Evolutionary conservation across 257 asterid species (phyloP).

Genomic region (Salvia rosmarinus): DNA sequence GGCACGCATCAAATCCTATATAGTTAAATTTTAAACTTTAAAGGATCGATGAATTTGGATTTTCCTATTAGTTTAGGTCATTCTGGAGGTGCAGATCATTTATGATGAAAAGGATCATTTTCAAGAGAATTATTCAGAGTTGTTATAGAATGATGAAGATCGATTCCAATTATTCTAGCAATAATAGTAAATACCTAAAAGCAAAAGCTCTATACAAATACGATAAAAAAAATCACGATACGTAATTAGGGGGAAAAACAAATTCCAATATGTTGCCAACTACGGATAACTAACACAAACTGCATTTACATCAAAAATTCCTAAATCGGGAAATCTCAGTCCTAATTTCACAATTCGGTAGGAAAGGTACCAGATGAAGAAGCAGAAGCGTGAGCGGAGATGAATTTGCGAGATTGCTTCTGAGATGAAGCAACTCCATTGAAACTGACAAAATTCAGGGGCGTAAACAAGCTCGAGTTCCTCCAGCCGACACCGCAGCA

Average conservation of each 20-base stretch:
- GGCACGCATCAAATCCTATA: background rate
- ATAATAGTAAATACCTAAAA: slow-evolving; percentile 9
- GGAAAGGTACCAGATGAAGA: slow-evolving; percentile 54
- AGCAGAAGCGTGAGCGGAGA: slow-evolving; percentile 48
- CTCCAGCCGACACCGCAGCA: slow-evolving; percentile 53
- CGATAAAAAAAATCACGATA: background rate
- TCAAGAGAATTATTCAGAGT: background rate
- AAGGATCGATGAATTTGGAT: background rate
- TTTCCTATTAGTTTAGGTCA: background rate
- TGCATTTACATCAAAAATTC: slow-evolving; percentile 12
- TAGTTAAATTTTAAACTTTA: background rate
- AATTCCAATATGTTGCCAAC: slow-evolving; percentile 20
- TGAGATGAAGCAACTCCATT: slow-evolving; percentile 35
- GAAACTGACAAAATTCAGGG: slow-evolving; percentile 36
- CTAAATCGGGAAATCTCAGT: slow-evolving; percentile 9
- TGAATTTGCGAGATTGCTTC: slow-evolving; percentile 39
- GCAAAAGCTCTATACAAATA: background rate
- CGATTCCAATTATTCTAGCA: slow-evolving; percentile 13
- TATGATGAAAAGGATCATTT: background rate
- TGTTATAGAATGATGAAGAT: background rate
- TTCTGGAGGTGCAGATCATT: background rate
- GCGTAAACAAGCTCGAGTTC: slow-evolving; percentile 56
- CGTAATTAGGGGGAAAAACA: slow-evolving; percentile 18
- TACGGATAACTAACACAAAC: background rate
- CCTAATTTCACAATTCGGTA: slow-evolving; percentile 10